These are phyloP conservation scores for Cornus florida DNA, from an alignment of 148 eudicot species.

Conservation along the genomic window DNA sequence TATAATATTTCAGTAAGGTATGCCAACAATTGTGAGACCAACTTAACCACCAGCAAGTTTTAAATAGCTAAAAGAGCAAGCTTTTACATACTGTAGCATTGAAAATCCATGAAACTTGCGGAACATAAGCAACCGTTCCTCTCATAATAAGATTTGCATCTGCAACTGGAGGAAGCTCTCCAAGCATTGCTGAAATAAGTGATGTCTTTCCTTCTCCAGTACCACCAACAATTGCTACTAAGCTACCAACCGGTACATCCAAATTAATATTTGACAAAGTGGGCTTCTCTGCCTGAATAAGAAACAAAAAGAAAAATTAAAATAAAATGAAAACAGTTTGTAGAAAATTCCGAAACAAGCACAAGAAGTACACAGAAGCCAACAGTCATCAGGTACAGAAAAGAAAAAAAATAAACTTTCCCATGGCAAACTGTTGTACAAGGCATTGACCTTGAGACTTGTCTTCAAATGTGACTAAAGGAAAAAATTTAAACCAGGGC, in stretches of 20 bases:
- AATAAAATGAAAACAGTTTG: not conserved
- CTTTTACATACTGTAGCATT: conserved; percentile 82
- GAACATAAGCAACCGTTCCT: conserved; percentile 88
- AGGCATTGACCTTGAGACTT: not conserved
- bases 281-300: conserved; percentile 68
- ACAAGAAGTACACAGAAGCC: not conserved
- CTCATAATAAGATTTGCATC: conserved; percentile 64
- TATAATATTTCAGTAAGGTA: not conserved
- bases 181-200: conserved; percentile 94
- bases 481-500: not conserved
- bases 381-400: not conserved
- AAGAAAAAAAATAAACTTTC: not conserved
- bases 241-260: conserved; percentile 78
- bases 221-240: conserved; percentile 90
- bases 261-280: conserved; percentile 74
- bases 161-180: conserved; percentile 75
- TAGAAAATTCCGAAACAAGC: not conserved
- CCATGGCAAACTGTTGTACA: not conserved
- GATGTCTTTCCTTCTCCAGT: conserved; percentile 99
- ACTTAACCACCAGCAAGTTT: not conserved
- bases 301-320: conserved; percentile 3
- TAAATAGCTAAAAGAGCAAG: not conserved
- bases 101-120: conserved; percentile 99
- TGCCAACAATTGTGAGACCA: not conserved
- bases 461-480: not conserved